Evolutionary conservation across 345 rosid genomes (phyloP).

Genomic region (Camelina laxa): DNA sequence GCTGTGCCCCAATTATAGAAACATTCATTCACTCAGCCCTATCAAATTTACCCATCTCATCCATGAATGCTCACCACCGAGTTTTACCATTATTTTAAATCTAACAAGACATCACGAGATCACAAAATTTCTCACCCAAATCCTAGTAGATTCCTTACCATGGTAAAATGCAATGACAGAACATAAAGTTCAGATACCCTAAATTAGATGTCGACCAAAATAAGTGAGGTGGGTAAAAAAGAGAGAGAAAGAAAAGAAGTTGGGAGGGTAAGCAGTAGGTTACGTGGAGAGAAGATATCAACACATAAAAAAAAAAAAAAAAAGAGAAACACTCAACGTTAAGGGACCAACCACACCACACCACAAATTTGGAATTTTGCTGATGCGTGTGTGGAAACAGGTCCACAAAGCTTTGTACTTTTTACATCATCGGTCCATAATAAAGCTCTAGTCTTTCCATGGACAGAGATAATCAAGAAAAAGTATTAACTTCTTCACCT

Average conservation of each 20-base stretch:
- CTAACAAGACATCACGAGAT: slow-evolving; percentile 4
- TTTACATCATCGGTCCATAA: slow-evolving; percentile 33
- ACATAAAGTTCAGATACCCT: neutral
- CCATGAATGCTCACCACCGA: neutral
- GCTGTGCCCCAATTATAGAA: neutral
- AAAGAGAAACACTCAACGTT: slow-evolving; percentile 9
- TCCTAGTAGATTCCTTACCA: neutral
- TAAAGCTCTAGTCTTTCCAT: slow-evolving; percentile 28
- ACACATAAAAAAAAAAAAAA: too few relatives aligned
- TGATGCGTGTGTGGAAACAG: slow-evolving; percentile 30
- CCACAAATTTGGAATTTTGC: slow-evolving; percentile 32
- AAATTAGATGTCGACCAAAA: neutral
- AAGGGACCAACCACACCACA: slow-evolving; percentile 19
- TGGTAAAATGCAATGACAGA: neutral
- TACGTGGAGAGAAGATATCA: slow-evolving; percentile 41
- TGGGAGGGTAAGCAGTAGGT: slow-evolving; percentile 15
- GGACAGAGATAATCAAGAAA: slow-evolving; percentile 9
- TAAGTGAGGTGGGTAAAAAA: neutral
- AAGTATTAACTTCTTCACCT: slow-evolving; percentile 1
- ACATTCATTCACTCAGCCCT: neutral
- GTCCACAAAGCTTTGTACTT: slow-evolving; percentile 35
- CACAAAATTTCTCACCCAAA: neutral
- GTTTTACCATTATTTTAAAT: neutral
- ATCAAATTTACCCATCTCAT: slow-evolving; percentile 10
- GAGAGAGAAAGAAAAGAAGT: slow-evolving; percentile 1